phyloP scores from a whole-genome alignment of 129 eudicot species.

The Centella asiatica region DNA sequence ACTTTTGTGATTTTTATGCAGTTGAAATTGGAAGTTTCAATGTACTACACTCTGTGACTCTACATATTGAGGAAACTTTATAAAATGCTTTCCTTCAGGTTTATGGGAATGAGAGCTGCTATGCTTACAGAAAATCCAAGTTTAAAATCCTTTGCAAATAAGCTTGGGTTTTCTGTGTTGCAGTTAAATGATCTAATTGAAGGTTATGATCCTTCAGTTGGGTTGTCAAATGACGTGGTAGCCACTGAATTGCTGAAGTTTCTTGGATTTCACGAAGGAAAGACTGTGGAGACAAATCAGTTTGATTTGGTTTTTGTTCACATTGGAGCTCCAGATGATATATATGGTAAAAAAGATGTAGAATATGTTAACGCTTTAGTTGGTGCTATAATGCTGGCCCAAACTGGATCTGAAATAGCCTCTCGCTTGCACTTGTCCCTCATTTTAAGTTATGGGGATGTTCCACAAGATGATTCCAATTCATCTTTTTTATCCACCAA shows the following conservation, averaged over 20 bases:
- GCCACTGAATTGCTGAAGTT: constrained; percentile 52
- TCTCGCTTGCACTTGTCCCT: constrained; percentile 77
- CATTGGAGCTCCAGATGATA: constrained; percentile 35
- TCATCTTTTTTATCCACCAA: constrained; percentile 22
- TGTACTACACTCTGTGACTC: not conserved
- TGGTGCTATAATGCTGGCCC: constrained; percentile 44
- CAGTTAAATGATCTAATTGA: constrained; percentile 32
- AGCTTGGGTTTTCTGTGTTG: constrained; percentile 51
- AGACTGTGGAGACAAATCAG: constrained; percentile 36
- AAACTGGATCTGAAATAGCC: constrained; percentile 46
- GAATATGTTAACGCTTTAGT: constrained; percentile 51
- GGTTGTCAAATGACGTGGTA: constrained; percentile 22
- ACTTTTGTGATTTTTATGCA: not conserved
- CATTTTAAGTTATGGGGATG: constrained; percentile 65
- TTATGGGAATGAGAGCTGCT: constrained; percentile 89
- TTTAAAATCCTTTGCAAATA: constrained; percentile 43
- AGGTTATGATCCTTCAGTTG: constrained; percentile 14
- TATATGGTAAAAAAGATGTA: constrained; percentile 22
- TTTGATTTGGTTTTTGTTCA: constrained; percentile 74
- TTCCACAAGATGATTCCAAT: constrained; percentile 18
- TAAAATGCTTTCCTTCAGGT: constrained; percentile 38
- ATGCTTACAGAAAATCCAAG: constrained; percentile 41
- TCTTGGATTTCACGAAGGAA: constrained; percentile 82
- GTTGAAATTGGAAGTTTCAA: not conserved
- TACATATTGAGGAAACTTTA: not conserved